Evolutionary conservation across 352 stramenopile genomes (phyloP).

Genomic region (Phytopythium ostracodes): DNA sequence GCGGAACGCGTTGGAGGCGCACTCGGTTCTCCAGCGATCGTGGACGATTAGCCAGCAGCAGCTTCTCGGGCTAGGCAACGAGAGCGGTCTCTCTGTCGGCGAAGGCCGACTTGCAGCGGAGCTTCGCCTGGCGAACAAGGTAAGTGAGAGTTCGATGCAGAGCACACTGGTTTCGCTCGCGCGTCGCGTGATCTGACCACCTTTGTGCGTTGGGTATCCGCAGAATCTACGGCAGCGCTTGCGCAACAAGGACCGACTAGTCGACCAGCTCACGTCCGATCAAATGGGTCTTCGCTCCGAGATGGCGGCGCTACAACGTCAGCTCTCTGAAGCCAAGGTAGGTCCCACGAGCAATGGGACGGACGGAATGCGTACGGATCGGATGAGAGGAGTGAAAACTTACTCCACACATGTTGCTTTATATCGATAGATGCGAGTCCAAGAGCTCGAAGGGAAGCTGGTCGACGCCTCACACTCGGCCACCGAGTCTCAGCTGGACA

Average conservation of each 20-base stretch:
- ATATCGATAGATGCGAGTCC: slow-evolving; percentile 1
- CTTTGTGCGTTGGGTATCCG: not conserved
- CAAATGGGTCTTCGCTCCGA: slow-evolving; percentile 53
- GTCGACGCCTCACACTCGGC: slow-evolving; percentile 1
- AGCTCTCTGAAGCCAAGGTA: slow-evolving; percentile 65
- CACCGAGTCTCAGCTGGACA: not conserved
- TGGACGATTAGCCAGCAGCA: slow-evolving; percentile 78
- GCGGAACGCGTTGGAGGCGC: slow-evolving; percentile 62
- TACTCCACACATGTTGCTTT: not conserved
- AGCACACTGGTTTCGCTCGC: not conserved
- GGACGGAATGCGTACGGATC: not conserved
- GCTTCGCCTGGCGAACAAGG: slow-evolving; percentile 81
- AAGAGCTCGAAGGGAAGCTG: slow-evolving; percentile 5
- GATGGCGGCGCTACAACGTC: slow-evolving; percentile 52
- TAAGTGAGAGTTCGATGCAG: slow-evolving; percentile 17
- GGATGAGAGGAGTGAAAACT: not conserved
- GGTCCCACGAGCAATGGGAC: not conserved
- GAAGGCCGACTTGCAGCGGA: slow-evolving; percentile 79
- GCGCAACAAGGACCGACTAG: slow-evolving; percentile 78
- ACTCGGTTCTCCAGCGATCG: slow-evolving; percentile 68
- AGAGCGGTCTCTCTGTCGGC: slow-evolving; percentile 63
- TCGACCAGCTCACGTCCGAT: slow-evolving; percentile 78
- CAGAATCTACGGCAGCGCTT: slow-evolving; percentile 78
- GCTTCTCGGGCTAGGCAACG: slow-evolving; percentile 49
- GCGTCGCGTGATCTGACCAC: not conserved